A percentile compares a stretch with the other conserved stretches of the same genome.
Evolutionary conservation across 495 filamentous ascomycete genomes (phyloP).

Genomic region (Penicillium roqueforti): DNA sequence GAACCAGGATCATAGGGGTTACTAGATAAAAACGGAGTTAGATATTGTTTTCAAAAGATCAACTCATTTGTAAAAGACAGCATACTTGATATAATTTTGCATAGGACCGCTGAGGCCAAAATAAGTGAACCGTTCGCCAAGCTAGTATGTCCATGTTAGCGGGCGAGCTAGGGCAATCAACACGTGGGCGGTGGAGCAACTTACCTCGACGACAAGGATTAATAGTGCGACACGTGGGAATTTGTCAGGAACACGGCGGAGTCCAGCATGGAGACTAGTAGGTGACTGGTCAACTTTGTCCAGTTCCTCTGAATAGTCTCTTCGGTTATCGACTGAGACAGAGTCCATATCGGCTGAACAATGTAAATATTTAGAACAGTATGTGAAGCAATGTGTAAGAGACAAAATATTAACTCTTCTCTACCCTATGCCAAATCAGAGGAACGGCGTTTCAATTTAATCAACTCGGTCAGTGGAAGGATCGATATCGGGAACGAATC

Average conservation of each 20-base stretch:
- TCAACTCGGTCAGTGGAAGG: background rate
- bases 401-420: background rate
- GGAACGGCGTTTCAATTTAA: constrained; percentile 3
- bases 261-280: background rate
- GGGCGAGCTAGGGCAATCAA: background rate
- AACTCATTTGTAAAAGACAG: background rate
- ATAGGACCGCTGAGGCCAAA: constrained; percentile 14
- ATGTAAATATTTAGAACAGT: background rate
- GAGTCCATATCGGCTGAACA: background rate
- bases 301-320: background rate
- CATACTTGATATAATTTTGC: constrained; percentile 19
- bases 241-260: constrained; percentile 4
- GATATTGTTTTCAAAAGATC: too few species aligned
- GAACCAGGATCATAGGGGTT: constrained; percentile 15
- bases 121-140: constrained; percentile 9
- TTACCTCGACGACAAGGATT: constrained; percentile 6
- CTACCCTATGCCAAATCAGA: background rate
- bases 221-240: constrained; percentile 1
- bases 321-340: background rate
- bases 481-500: background rate
- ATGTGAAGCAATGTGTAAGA: too few species aligned
- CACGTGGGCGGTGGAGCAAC: background rate
- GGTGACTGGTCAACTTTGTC: background rate
- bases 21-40: background rate
- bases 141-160: background rate